Percentiles rank a stretch among this genome's conserved stretches.
phyloP scores from a whole-genome alignment of 345 rosid genomes.

The Ceriops decandra region DNA sequence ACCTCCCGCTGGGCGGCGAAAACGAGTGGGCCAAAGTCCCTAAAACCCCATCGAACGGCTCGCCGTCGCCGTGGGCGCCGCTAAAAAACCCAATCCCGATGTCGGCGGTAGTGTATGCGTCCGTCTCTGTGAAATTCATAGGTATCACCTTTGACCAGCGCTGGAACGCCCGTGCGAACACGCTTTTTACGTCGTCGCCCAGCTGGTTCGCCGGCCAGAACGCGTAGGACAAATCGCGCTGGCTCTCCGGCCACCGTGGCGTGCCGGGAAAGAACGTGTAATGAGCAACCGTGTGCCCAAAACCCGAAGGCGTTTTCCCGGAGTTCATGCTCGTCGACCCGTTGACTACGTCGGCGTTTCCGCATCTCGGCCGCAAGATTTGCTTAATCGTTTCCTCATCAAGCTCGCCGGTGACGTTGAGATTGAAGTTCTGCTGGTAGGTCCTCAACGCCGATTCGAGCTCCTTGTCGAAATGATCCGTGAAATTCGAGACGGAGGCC shows the following conservation, averaged over 20 bases:
- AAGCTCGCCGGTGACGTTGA: slow-evolving; percentile 67
- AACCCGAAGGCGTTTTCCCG: slow-evolving; percentile 31
- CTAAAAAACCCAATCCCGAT: slow-evolving; percentile 62
- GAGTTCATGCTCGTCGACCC: slow-evolving; percentile 75
- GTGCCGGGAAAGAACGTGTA: slow-evolving; percentile 65
- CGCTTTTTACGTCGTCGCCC: slow-evolving; percentile 45
- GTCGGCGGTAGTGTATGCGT: slow-evolving; percentile 36
- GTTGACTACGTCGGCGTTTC: slow-evolving; percentile 83
- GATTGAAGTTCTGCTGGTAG: slow-evolving; percentile 73
- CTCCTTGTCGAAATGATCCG: slow-evolving; percentile 61
- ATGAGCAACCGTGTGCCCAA: slow-evolving; percentile 45
- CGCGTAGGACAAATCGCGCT: slow-evolving; percentile 56
- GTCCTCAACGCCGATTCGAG: slow-evolving; percentile 58
- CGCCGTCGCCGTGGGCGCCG: slow-evolving; percentile 94
- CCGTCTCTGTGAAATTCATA: slow-evolving; percentile 53
- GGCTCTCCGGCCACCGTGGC: slow-evolving; percentile 64
- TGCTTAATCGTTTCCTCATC: slow-evolving; percentile 55
- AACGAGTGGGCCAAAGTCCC: slow-evolving; percentile 95
- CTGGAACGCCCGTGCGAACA: slow-evolving; percentile 65
- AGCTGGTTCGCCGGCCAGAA: slow-evolving; percentile 46
- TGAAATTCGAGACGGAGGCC: slow-evolving; percentile 36
- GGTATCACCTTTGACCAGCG: slow-evolving; percentile 69
- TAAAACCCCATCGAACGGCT: slow-evolving; percentile 78
- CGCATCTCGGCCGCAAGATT: slow-evolving; percentile 73
- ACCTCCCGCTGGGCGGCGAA: slow-evolving; percentile 72